Evolutionary conservation across 306 rosid genomes (phyloP).

Genomic region (Spatholobus suberectus): DNA sequence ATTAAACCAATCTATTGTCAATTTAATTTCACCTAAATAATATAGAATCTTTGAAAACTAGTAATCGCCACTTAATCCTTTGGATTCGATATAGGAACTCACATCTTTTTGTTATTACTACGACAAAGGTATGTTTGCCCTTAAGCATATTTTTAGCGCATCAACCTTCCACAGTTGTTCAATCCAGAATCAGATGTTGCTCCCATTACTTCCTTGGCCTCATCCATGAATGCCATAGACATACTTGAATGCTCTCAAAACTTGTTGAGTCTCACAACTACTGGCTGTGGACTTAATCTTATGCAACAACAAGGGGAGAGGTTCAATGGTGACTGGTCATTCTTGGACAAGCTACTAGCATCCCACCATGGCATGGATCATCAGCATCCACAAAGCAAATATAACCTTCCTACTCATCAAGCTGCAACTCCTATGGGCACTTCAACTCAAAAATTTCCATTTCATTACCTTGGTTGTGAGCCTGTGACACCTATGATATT

Average conservation of each 20-base stretch:
- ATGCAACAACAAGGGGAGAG: constrained; percentile 63
- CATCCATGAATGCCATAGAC: constrained; percentile 64
- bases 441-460: constrained; percentile 76
- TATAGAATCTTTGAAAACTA: no score
- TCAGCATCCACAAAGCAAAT: constrained; percentile 44
- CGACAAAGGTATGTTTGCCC: no score
- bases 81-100: no score
- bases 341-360: constrained; percentile 87
- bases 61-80: no score
- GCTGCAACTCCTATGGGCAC: constrained; percentile 42
- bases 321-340: constrained; percentile 78
- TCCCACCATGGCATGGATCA: constrained; percentile 46
- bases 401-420: constrained; percentile 34
- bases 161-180: constrained; percentile 86
- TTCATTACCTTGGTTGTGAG: constrained; percentile 76
- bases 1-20: no score
- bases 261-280: constrained; percentile 68
- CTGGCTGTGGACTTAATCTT: constrained; percentile 47
- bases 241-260: constrained; percentile 71
- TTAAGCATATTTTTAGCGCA: no score
- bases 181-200: constrained; percentile 69
- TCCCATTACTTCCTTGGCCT: constrained; percentile 27
- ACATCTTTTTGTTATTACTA: no score
- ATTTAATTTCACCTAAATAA: no score
- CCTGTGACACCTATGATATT: constrained; percentile 56